Percentiles rank a stretch among this genome's conserved stretches.
phyloP scores from a whole-genome alignment of 2,329 filamentous ascomycete genomes.

The Lojkania enalia region DNA sequence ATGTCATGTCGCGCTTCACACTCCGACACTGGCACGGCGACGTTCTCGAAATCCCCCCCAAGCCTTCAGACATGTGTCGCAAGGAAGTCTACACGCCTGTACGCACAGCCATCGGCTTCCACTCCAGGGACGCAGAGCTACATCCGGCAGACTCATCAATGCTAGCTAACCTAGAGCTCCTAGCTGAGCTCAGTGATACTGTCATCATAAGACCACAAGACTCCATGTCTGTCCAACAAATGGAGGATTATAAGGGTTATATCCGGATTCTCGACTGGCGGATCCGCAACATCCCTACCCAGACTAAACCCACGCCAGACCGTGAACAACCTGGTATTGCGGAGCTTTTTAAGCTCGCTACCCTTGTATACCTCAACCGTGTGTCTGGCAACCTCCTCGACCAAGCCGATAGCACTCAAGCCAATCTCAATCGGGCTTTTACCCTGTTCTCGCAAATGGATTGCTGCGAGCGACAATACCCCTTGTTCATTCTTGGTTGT shows the following conservation, averaged over 20 bases:
- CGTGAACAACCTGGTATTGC: too few relatives aligned
- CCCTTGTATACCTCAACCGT: conserved; percentile 19
- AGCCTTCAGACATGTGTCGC: background rate
- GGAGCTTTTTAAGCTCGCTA: conserved; percentile 17
- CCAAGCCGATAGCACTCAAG: conserved; percentile 7
- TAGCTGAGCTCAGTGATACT: conserved; percentile 15
- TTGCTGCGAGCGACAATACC: conserved; percentile 30
- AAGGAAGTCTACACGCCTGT: conserved; percentile 2
- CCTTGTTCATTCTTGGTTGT: conserved; percentile 32
- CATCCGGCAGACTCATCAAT: background rate
- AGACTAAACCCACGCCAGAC: background rate
- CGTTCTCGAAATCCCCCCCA: conserved; percentile 1
- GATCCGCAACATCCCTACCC: conserved; percentile 10
- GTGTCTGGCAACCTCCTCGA: conserved; percentile 9
- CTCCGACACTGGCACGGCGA: conserved; percentile 13
- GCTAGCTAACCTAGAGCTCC: conserved; percentile 6
- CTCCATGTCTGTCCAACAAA: conserved; percentile 3
- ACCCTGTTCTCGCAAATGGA: conserved; percentile 17
- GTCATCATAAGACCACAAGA: conserved; percentile 4
- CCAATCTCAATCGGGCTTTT: conserved; percentile 13
- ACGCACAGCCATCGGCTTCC: background rate
- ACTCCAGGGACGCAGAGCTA: background rate
- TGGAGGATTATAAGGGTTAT: conserved; percentile 11
- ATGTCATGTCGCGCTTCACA: conserved; percentile 18
- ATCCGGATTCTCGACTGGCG: conserved; percentile 16